Evolutionary conservation across 495 filamentous ascomycete species (phyloP).

Genomic region (Amorphotheca resinae): DNA sequence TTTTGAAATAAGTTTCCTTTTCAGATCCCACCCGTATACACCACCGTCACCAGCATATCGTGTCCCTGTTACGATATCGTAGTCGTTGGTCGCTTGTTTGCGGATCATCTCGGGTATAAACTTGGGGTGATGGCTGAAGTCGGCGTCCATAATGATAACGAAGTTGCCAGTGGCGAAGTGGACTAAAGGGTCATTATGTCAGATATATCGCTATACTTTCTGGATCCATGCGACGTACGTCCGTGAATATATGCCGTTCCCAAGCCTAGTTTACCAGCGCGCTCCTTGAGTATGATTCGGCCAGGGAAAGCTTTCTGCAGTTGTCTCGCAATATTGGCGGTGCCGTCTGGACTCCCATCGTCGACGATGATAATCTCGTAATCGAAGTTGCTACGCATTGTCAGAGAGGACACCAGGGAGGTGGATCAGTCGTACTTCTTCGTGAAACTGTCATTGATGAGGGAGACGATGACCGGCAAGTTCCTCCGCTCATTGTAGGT

Average conservation of each 20-base stretch:
- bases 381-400: constrained; percentile 59
- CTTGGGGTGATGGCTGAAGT: constrained; percentile 97
- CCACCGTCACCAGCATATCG: constrained; percentile 84
- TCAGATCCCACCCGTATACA: constrained; percentile 95
- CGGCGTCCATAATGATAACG: constrained; percentile 99
- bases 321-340: constrained; percentile 77
- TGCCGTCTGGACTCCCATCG: constrained; percentile 94
- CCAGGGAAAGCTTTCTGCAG: constrained; percentile 70
- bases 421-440: constrained; percentile 45
- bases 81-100: constrained; percentile 38
- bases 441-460: constrained; percentile 81
- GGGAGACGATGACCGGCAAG: constrained; percentile 89
- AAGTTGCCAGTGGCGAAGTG: constrained; percentile 80
- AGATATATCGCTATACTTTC: too few relatives aligned
- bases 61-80: constrained; percentile 95
- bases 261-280: constrained; percentile 87
- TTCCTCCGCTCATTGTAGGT: constrained; percentile 98
- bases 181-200: too few relatives aligned
- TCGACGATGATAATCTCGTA: constrained; percentile 98
- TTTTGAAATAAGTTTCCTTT: constrained; percentile 83
- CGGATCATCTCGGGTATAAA: constrained; percentile 84
- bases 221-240: too few relatives aligned
- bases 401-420: constrained; percentile 6
- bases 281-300: constrained; percentile 72
- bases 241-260: constrained; percentile 97